Evolutionary conservation across 805 yeast species (phyloP).

Genomic region (Kluyveromyces siamensis): DNA sequence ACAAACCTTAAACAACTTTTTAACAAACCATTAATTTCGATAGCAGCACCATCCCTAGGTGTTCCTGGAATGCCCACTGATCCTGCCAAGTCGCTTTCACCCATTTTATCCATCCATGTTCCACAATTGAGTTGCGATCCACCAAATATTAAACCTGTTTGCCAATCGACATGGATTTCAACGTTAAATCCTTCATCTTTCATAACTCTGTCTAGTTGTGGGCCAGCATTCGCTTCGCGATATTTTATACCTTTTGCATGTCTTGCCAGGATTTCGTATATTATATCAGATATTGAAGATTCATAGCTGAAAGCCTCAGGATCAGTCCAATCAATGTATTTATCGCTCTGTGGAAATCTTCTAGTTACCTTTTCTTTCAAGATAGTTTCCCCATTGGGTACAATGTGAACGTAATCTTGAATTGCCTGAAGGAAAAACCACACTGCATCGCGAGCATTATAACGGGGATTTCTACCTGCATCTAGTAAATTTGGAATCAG

Average conservation of each 20-base stretch:
- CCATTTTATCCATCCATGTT: slow-evolving; percentile 99
- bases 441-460: slow-evolving; percentile 93
- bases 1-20: slow-evolving; percentile 82
- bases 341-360: slow-evolving; percentile 85
- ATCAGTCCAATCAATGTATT: slow-evolving; percentile 59
- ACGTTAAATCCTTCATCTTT: slow-evolving; percentile 86
- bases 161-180: slow-evolving; percentile 74
- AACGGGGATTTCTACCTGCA: slow-evolving; percentile 89
- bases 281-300: slow-evolving; percentile 61
- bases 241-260: slow-evolving; percentile 84
- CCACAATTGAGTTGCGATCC: slow-evolving; percentile 94
- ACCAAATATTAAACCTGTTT: slow-evolving; percentile 78
- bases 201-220: slow-evolving; percentile 84
- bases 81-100: slow-evolving; percentile 78
- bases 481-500: slow-evolving; percentile 88
- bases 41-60: slow-evolving; percentile 94
- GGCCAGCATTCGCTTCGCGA: slow-evolving; percentile 94
- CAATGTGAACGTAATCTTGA: slow-evolving; percentile 67
- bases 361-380: slow-evolving; percentile 67
- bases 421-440: slow-evolving; percentile 91
- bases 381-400: slow-evolving; percentile 59
- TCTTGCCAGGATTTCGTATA: slow-evolving; percentile 74
- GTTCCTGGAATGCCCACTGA: slow-evolving; percentile 94
- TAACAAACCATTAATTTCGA: slow-evolving; percentile 82
- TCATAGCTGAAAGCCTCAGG: slow-evolving; percentile 68